These are phyloP conservation scores for Picochlorum sp. DNA, from an alignment of 139 green algal species.

Conservation along the genomic window DNA sequence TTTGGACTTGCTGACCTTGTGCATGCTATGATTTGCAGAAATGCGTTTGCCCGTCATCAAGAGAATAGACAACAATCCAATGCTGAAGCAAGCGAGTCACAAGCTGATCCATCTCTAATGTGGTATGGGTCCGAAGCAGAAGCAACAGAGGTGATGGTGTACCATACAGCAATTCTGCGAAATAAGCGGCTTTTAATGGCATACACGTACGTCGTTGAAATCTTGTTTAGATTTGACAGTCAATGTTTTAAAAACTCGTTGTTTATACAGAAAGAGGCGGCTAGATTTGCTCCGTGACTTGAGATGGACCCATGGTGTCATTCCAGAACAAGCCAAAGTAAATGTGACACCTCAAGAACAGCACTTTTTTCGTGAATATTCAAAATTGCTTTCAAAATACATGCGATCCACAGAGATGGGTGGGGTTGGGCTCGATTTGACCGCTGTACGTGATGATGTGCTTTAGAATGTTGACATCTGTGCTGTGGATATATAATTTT, in stretches of 20 bases:
- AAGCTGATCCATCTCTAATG: neutral
- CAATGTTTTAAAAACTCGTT: neutral
- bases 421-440: constrained; percentile 41
- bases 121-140: constrained; percentile 32
- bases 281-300: constrained; percentile 37
- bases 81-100: constrained; percentile 1
- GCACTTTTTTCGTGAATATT: constrained; percentile 35
- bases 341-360: constrained; percentile 38
- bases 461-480: constrained; percentile 2
- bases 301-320: constrained; percentile 34
- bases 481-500: neutral
- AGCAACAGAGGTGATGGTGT: constrained; percentile 41
- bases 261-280: constrained; percentile 33
- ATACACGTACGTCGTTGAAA: constrained; percentile 30
- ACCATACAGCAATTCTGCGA: constrained; percentile 43
- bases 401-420: constrained; percentile 21
- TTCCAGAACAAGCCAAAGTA: constrained; percentile 31
- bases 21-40: neutral
- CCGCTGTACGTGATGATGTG: constrained; percentile 22
- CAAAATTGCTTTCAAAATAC: constrained; percentile 38
- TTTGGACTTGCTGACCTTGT: neutral
- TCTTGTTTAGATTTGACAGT: neutral
- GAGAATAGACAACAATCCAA: neutral
- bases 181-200: constrained; percentile 48
- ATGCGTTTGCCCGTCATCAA: neutral